Conservation (phyloP, 2,329 filamentous ascomycete genomes). For the Aureobasidium sp. region DNA sequence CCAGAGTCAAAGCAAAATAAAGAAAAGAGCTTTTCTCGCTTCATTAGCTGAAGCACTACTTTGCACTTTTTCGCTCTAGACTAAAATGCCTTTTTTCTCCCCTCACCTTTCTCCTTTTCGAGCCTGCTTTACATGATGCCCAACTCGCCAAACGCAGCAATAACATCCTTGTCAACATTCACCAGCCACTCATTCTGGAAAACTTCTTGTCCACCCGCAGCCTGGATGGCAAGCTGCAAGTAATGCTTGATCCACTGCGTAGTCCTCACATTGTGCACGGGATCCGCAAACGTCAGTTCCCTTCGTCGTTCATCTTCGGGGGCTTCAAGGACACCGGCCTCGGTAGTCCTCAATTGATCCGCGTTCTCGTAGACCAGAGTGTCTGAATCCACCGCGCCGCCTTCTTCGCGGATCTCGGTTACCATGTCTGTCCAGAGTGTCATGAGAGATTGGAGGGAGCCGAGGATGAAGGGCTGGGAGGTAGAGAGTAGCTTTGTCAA, state of each 20-base stretch:
- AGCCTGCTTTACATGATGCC: constrained; percentile 25
- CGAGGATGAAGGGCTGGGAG: constrained; percentile 40
- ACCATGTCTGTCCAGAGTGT: constrained; percentile 68
- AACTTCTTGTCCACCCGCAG: constrained; percentile 53
- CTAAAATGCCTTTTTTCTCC: not conserved
- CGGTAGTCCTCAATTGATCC: constrained; percentile 19
- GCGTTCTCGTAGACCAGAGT: constrained; percentile 35
- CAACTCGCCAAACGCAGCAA: constrained; percentile 53
- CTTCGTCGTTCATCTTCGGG: constrained; percentile 42
- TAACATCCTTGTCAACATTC: constrained; percentile 69
- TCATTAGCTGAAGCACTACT: not conserved
- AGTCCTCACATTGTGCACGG: constrained; percentile 59
- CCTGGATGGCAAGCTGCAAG: constrained; percentile 52
- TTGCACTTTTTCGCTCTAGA: not conserved
- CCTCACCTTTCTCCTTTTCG: not conserved
- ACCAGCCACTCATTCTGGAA: constrained; percentile 64
- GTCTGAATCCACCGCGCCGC: constrained; percentile 34
- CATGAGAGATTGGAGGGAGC: constrained; percentile 62
- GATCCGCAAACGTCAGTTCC: constrained; percentile 52
- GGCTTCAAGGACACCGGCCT: constrained; percentile 28
- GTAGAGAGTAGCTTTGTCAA: constrained; percentile 66
- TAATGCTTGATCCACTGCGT: constrained; percentile 58
- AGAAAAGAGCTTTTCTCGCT: not conserved
- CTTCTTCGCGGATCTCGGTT: constrained; percentile 57
- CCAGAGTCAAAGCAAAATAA: not conserved